Conservation (phyloP, 805 yeast genomes). For the Starmerella tilneyi region DNA sequence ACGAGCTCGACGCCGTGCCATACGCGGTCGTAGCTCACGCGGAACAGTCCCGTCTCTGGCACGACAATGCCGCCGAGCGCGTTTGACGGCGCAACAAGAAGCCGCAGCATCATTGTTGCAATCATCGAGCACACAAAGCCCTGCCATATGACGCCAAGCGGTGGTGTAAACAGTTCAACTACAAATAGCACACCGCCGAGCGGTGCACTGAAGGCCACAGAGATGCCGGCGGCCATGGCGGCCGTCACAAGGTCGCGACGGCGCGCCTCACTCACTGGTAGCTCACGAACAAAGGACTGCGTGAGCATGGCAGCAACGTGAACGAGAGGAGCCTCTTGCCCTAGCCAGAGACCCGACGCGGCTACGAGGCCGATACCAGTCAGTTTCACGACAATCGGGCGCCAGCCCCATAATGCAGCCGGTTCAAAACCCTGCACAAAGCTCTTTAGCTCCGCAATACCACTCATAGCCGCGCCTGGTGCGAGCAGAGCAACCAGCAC, state of each 20-base stretch:
- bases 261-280: slow-evolving; percentile 23
- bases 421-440: slow-evolving; percentile 57
- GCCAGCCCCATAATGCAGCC: slow-evolving; percentile 41
- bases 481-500: slow-evolving; percentile 28
- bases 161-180: slow-evolving; percentile 37
- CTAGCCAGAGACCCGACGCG: slow-evolving; percentile 71
- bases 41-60: slow-evolving; percentile 47
- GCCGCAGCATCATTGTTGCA: slow-evolving; percentile 49
- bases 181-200: slow-evolving; percentile 80
- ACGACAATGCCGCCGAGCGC: slow-evolving; percentile 29
- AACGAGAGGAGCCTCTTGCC: slow-evolving; percentile 79
- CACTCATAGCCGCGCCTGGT: slow-evolving; percentile 42
- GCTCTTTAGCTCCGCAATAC: slow-evolving; percentile 64
- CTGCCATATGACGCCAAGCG: slow-evolving; percentile 66
- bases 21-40: slow-evolving; percentile 56
- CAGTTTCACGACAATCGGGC: slow-evolving; percentile 46
- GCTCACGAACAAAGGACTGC: slow-evolving; percentile 36
- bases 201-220: slow-evolving; percentile 79
- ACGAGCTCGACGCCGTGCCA: slow-evolving; percentile 64
- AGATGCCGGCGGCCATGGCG: slow-evolving; percentile 73
- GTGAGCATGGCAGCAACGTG: slow-evolving; percentile 45
- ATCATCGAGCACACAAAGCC: slow-evolving; percentile 71
- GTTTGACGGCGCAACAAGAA: slow-evolving; percentile 40
- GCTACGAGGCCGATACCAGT: slow-evolving; percentile 53
- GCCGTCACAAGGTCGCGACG: slow-evolving; percentile 60